Percentiles rank a stretch among this genome's conserved stretches.
Conservation (phyloP, 2,329 filamentous ascomycete species). For the Colletotrichum sp. region DNA sequence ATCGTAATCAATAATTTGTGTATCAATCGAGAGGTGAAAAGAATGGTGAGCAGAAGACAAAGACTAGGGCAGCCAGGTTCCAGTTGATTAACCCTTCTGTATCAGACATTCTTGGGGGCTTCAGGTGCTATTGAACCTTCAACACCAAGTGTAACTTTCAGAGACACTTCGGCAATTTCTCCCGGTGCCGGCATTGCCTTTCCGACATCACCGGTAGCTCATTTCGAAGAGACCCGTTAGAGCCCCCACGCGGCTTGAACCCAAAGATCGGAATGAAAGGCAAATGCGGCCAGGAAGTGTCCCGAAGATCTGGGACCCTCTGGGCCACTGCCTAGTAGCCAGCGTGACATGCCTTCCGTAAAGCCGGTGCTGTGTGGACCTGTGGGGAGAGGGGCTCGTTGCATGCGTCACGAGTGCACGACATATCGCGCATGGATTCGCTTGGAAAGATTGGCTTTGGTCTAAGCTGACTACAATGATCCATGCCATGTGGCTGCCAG, state of each 20-base stretch:
- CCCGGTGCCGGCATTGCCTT: neutral
- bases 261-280: neutral
- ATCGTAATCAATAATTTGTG: neutral
- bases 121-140: neutral
- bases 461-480: neutral
- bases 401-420: neutral
- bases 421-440: neutral
- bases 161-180: neutral
- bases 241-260: neutral
- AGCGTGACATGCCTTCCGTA: neutral
- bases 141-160: neutral
- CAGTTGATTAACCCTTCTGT: neutral
- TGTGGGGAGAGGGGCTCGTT: neutral
- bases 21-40: neutral
- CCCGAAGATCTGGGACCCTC: neutral
- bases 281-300: neutral
- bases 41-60: fast-evolving
- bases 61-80: fast-evolving
- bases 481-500: neutral
- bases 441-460: neutral
- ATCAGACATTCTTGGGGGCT: neutral
- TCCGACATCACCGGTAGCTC: constrained; percentile 13
- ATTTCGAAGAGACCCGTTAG: neutral
- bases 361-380: neutral
- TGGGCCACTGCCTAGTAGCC: neutral